Evolutionary conservation across 306 rosid species (phyloP), one percentile per base, ranked within the genome.

Genomic region (Castanea sativa): DNA sequence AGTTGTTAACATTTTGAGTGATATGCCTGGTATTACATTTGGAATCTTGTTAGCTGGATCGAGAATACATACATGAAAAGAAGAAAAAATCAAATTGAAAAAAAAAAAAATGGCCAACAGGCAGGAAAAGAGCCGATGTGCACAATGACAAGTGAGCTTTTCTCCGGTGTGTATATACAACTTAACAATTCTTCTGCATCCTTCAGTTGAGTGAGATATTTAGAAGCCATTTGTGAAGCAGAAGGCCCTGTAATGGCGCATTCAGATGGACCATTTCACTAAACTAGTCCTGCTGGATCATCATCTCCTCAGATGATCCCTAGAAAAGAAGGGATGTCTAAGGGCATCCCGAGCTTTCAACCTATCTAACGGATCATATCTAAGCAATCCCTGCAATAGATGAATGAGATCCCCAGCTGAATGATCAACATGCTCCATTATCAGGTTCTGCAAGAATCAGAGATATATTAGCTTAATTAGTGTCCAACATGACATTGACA

Each of bases 371-470:
- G 99, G 98, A 70, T 95, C 98, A 52, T 83, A 90, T 84, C 78
- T 90, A 51, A 95, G 98, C 25, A 95, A 82, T 15, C 98, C 99
- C 79, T 95, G 99, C 74, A 95, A 80, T 2, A 95, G 92, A 79
- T 95, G 96, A 52, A 93, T 93, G 35, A 95, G 90, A 75, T 95
- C 98, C 4, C 98, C 98, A 1, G 96, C 98, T 0, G 99, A 95
- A 85, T 95, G 99, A 76, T 95, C 99, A 10, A 91, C 99, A 18
- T 95, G 96, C 85, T 88, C 98, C 99, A 95, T 95, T 75, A 95
- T 29, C 61, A 95, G 87, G 78, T 95, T 95, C 98, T 94, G 96
- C 86, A 75, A 9, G 33, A 2, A 41, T 55, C 71, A 3, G 25
- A 0, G 43, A 25, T 33, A 19, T 53, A 16, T 7, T 5, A 2